Conservation (phyloP, 2,329 filamentous ascomycete species). For the Aspergillus persii region DNA sequence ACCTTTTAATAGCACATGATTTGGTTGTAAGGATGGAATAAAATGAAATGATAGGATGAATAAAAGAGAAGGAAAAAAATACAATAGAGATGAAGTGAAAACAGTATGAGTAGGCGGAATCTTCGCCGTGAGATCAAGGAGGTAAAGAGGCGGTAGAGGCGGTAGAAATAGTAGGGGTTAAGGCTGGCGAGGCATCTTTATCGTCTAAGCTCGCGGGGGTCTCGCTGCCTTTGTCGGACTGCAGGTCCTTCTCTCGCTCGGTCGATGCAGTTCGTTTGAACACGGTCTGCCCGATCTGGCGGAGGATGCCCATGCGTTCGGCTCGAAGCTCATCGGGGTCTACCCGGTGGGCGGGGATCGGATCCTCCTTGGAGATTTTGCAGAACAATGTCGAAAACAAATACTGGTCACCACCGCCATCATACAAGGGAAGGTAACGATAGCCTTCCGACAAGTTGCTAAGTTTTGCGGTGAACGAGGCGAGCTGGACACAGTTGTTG, state of each 20-base stretch:
- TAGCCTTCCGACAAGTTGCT: slow-evolving; percentile 87
- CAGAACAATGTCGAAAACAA: slow-evolving; percentile 94
- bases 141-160: slow-evolving; percentile 36
- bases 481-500: slow-evolving; percentile 63
- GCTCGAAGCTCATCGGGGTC: slow-evolving; percentile 40
- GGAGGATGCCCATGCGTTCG: slow-evolving; percentile 42
- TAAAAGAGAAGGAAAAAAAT: not conserved
- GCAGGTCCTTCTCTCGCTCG: slow-evolving; percentile 35
- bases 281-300: slow-evolving; percentile 44
- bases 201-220: slow-evolving; percentile 28
- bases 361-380: slow-evolving; percentile 67
- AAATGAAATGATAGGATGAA: slow-evolving; percentile 1
- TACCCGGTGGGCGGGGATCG: slow-evolving; percentile 42
- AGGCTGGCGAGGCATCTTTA: slow-evolving; percentile 33
- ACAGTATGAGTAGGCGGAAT: not conserved
- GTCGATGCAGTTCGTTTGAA: slow-evolving; percentile 44
- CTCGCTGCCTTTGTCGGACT: slow-evolving; percentile 30
- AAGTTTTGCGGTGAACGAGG: slow-evolving; percentile 90
- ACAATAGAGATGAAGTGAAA: slow-evolving; percentile 5
- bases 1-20: slow-evolving; percentile 18
- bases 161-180: slow-evolving; percentile 37
- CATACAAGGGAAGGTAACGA: slow-evolving; percentile 84
- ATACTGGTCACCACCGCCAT: slow-evolving; percentile 86
- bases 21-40: not conserved
- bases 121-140: slow-evolving; percentile 2